Evolutionary conservation across 2,329 filamentous ascomycete species (phyloP), one percentile per base, ranked within the genome.

Genomic region (Aspergillus sp.): DNA sequence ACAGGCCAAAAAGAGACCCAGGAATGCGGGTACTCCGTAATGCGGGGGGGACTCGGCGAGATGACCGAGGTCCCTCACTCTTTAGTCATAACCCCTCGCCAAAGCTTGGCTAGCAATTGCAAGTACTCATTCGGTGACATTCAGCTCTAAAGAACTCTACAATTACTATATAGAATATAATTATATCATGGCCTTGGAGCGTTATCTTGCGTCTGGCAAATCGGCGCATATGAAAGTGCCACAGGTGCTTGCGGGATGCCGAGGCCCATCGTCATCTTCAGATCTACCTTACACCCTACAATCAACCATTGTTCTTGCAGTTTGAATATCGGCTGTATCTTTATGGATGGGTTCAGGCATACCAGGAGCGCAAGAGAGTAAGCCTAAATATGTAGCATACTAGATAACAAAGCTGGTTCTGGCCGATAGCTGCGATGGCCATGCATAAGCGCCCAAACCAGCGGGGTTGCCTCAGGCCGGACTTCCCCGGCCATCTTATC

Each of bases 1-100:
- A 19, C 33, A 43, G 19, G 27, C 8, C 27, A 17, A 17, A 17
- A 17, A 17, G 17, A 17, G 27, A 11, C 27, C 27, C 27, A 31
- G 27, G 27, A 31, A 31, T 31, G 27, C 27, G 27, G 27, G 27
- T 31, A 4, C 27, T 3, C 1, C 9, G 27, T 31, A 55, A 55
- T 55, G 53, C 53, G 53, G 53, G 53, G 53, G 53, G 53, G 19
- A 27, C 6, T 53, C 56, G 56, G 56, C 11, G 39, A 58, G 51
- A 55, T 54, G 45, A 14, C 56, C 56, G 56, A 57, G 44, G 21
- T 24, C 23, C 27, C 21, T 6, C 31, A 49, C 17, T n/a, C 6
- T 9, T 9, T 14, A 6, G 35, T 27, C 12, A 14, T n/a, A 4
- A 11, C 40, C 19, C n/a, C 17, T 43, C 19, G 40, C 21, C 21